Percentiles rank a stretch among this genome's conserved stretches.
Conservation (phyloP, 1,284 basidiomycete genomes). For the Calocybe gambosa region DNA sequence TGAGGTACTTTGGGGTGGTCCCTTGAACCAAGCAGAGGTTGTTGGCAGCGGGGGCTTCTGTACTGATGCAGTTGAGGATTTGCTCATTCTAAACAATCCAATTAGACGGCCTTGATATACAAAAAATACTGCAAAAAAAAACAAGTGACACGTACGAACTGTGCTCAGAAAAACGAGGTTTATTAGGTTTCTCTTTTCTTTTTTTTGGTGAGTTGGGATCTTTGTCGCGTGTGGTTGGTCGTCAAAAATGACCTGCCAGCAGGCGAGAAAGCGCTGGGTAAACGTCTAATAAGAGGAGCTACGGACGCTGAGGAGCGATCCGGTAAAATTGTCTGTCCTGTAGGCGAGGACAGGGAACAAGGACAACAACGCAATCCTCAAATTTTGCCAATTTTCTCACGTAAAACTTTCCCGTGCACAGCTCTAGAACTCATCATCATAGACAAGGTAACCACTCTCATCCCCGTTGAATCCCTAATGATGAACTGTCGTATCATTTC, state of each 20-base stretch:
- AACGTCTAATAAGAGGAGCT: constrained; percentile 24
- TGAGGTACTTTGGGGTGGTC: constrained; percentile 61
- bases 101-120: constrained; percentile 1
- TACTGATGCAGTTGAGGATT: constrained; percentile 65
- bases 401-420: constrained; percentile 15
- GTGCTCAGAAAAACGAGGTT: constrained; percentile 24
- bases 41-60: constrained; percentile 66
- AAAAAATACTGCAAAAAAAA: constrained; percentile 8
- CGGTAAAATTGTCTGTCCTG: constrained; percentile 29
- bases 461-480: constrained; percentile 1
- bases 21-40: constrained; percentile 80
- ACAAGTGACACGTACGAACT: constrained; percentile 45
- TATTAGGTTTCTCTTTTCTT: constrained; percentile 25
- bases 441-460: constrained; percentile 6
- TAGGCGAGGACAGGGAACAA: constrained; percentile 26
- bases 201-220: constrained; percentile 25
- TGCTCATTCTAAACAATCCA: constrained; percentile 67
- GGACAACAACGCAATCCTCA: constrained; percentile 16
- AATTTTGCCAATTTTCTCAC: constrained; percentile 19
- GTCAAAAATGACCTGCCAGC: constrained; percentile 86
- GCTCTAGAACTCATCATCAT: not conserved
- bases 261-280: constrained; percentile 57
- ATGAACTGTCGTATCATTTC: constrained; percentile 1
- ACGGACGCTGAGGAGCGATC: constrained; percentile 37
- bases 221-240: constrained; percentile 61